Conservation (phyloP, 352 stramenopile genomes). For the Elongisporangium prolatum region DNA sequence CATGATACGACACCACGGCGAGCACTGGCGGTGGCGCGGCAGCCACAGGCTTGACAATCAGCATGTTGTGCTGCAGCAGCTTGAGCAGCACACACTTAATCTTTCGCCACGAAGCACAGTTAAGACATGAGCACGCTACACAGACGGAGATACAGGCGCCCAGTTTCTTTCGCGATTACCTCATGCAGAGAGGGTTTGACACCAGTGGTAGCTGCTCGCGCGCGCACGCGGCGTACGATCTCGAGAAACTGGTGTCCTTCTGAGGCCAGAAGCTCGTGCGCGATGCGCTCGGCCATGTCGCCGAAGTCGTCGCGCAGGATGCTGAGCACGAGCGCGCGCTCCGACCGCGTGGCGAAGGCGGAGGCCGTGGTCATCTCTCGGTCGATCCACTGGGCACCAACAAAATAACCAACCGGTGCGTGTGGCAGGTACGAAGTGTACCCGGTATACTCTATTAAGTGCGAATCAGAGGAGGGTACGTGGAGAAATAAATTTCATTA, state of each 20-base stretch:
- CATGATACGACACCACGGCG: slow-evolving; percentile 42
- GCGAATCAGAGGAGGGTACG: not conserved
- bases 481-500: too few relatives aligned
- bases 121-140: too few relatives aligned
- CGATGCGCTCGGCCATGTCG: slow-evolving; percentile 56
- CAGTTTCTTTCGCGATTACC: slow-evolving; percentile 7
- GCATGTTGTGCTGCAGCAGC: slow-evolving; percentile 84
- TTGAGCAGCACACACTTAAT: slow-evolving; percentile 84
- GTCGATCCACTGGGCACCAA: not conserved
- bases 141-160: not conserved
- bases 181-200: slow-evolving; percentile 51
- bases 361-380: not conserved
- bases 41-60: slow-evolving; percentile 52
- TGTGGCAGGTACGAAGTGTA: not conserved
- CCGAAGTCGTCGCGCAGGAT: slow-evolving; percentile 82
- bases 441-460: not conserved
- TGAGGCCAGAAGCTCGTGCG: slow-evolving; percentile 49
- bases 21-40: slow-evolving; percentile 11
- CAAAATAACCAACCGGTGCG: not conserved
- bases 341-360: slow-evolving; percentile 59
- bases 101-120: slow-evolving; percentile 4
- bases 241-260: slow-evolving; percentile 66
- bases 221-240: slow-evolving; percentile 58
- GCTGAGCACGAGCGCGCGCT: slow-evolving; percentile 69
- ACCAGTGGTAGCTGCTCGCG: slow-evolving; percentile 13